Percentiles rank a stretch among this genome's conserved stretches.
These are phyloP conservation scores for Globisporangium uncinulatum DNA, from an alignment of 352 stramenopile species.

Conservation along the genomic window DNA sequence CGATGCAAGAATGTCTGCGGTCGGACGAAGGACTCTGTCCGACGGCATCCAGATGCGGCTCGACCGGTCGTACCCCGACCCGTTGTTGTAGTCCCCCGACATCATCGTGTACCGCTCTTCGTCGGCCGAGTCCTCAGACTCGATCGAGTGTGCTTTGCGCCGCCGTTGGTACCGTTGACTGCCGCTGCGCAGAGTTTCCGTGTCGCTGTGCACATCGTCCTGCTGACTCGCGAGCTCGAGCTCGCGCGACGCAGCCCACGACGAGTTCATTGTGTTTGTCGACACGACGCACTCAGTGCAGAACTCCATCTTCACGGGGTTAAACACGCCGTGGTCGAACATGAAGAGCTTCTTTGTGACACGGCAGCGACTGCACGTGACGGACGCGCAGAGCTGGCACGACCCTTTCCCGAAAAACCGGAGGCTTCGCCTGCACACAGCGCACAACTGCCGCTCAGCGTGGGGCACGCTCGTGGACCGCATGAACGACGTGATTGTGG, in stretches of 20 bases:
- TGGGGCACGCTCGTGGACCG: conserved; percentile 1
- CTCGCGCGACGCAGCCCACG: conserved; percentile 10
- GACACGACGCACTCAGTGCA: conserved; percentile 14
- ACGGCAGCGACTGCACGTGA: conserved; percentile 32
- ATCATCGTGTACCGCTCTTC: conserved; percentile 11
- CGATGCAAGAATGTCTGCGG: conserved; percentile 7
- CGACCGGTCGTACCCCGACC: conserved; percentile 2
- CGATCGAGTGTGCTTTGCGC: conserved; percentile 5
- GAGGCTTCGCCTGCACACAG: conserved; percentile 25
- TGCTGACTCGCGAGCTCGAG: conserved; percentile 2
- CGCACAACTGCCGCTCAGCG: conserved; percentile 11
- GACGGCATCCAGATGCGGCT: conserved; percentile 16
- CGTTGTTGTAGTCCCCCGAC: conserved; percentile 7
- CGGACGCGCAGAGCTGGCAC: conserved; percentile 29
- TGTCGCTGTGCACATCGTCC: background rate
- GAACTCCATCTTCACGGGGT: conserved; percentile 56
- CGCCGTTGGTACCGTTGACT: background rate
- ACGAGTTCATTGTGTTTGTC: conserved; percentile 11
- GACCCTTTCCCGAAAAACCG: conserved; percentile 25
- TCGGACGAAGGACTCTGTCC: conserved; percentile 8
- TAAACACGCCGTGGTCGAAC: conserved; percentile 36
- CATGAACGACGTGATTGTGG: conserved; percentile 13
- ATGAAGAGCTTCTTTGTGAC: conserved; percentile 45
- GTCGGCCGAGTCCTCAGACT: conserved; percentile 4
- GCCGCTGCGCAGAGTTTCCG: background rate